Conservation (phyloP, 1,139 yeast genomes). For the Entelexis paramagnoliae region DNA sequence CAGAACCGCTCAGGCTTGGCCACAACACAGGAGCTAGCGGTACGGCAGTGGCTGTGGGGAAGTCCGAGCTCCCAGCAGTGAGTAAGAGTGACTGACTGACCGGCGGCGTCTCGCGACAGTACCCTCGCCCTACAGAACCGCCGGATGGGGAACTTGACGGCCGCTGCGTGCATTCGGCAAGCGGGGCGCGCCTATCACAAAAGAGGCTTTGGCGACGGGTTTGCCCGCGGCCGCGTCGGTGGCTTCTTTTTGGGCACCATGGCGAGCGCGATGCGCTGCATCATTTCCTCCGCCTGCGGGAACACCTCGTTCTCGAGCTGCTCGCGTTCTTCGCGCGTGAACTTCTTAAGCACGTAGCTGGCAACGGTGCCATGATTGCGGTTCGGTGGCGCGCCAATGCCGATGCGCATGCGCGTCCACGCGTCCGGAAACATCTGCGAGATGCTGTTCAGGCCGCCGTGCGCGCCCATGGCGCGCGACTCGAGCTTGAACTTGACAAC, state of each 20-base stretch:
- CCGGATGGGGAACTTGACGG: not conserved
- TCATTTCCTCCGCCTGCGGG: slow-evolving; percentile 34
- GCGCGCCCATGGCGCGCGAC: slow-evolving; percentile 51
- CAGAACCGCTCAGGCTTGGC: not conserved
- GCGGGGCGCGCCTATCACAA: too few species aligned
- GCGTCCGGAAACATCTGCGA: slow-evolving; percentile 33
- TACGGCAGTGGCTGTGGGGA: too few species aligned
- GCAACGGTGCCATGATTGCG: slow-evolving; percentile 41
- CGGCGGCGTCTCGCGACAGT: not conserved
- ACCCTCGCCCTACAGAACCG: not conserved
- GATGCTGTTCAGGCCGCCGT: slow-evolving; percentile 63
- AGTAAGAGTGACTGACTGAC: not conserved
- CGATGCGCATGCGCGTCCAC: slow-evolving; percentile 53
- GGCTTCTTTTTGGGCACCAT: slow-evolving; percentile 8
- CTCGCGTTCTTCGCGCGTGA: slow-evolving; percentile 33
- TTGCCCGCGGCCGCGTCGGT: not conserved
- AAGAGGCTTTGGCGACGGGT: not conserved
- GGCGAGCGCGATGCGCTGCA: slow-evolving; percentile 33
- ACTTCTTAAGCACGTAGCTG: slow-evolving; percentile 50
- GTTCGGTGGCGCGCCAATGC: slow-evolving; percentile 56
- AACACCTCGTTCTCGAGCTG: slow-evolving; percentile 33
- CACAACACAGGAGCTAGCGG: too few species aligned
- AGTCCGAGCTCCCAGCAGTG: too few species aligned
- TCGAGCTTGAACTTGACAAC: slow-evolving; percentile 44
- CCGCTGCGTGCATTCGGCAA: too few species aligned